Base-by-base conservation (phyloP, 2,329 filamentous ascomycete species). In the Helotiales sp. region DNA sequence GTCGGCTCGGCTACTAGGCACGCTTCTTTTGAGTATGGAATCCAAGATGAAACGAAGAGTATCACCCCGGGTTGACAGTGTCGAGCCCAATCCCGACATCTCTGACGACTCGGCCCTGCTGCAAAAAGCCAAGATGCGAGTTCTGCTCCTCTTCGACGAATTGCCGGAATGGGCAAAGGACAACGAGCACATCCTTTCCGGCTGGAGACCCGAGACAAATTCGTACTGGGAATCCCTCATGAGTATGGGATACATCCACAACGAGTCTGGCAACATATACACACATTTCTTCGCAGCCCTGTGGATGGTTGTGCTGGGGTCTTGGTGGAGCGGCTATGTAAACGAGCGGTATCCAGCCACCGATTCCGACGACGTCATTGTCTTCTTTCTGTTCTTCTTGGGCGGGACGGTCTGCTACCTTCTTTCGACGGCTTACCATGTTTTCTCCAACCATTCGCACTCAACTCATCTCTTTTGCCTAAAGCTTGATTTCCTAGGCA, bases 231-330 rank as follows among this genome's bases (percentile, higher is more conserved):
- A 57, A 7, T 80, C 72, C 59, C 64, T 79, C 52, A 54, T 63
- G 15, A 79, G 77, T 61, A 74, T 72, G 69, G 56, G 65, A 4
- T 76, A 77, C 64, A 58, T 75, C 12, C 76, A 78, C 66, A 78
- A 78, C 59, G 76, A 79, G 63, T 69, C 73, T 0, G 61, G 72
- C 63, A 78, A 77, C 59, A 77, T 78, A 47, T 76, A 72, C 61
- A 73, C 75, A 15, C 75, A 79, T 63, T 70, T 81, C 4, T 61
- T 81, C 2, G 78, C 79, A 0, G 76, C 72, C 10, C n/a, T n/a
- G n/a, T n/a, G n/a, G n/a, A n/a, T n/a, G n/a, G n/a, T n/a, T n/a
- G n/a, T n/a, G n/a, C n/a, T n/a, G n/a, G n/a, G n/a, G n/a, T n/a
- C n/a, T n/a, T n/a, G n/a, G n/a, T n/a, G n/a, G n/a, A n/a, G n/a